phyloP scores from a whole-genome alignment of 495 filamentous ascomycete genomes.

The Penicillium tannophilum region DNA sequence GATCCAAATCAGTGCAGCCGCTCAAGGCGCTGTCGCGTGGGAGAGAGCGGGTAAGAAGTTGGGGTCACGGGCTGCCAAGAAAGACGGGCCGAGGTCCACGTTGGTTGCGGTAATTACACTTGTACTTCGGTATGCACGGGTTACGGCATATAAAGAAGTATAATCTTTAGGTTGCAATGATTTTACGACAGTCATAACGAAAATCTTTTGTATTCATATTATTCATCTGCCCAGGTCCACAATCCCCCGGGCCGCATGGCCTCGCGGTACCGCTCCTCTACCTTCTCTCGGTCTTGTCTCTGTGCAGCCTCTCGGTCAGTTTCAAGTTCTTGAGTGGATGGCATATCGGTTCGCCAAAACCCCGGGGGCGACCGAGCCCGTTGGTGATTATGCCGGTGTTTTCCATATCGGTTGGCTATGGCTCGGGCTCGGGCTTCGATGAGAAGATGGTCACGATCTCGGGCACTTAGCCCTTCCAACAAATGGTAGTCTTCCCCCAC shows the following conservation, averaged over 20 bases:
- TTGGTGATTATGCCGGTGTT: constrained; percentile 73
- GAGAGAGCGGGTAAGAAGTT: constrained; percentile 9
- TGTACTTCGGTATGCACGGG: background rate
- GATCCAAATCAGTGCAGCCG: constrained; percentile 11
- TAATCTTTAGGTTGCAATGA: no score
- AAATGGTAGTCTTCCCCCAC: constrained; percentile 57
- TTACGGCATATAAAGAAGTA: no score
- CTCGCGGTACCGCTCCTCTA: constrained; percentile 77
- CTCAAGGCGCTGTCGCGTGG: constrained; percentile 12
- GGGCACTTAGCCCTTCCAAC: constrained; percentile 46
- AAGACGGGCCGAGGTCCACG: constrained; percentile 24
- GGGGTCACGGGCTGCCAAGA: constrained; percentile 27
- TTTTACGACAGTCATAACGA: background rate
- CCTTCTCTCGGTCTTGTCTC: constrained; percentile 57
- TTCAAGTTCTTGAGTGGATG: constrained; percentile 75
- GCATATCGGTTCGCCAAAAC: constrained; percentile 89
- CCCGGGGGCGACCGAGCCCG: constrained; percentile 74
- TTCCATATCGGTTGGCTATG: constrained; percentile 72
- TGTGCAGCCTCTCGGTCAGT: constrained; percentile 62
- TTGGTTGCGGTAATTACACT: constrained; percentile 11
- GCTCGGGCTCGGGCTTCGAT: constrained; percentile 66
- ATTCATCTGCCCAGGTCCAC: constrained; percentile 84
- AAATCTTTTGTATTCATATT: background rate
- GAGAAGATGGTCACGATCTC: constrained; percentile 59
- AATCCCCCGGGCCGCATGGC: constrained; percentile 74